A percentile compares a stretch with the other conserved stretches of the same genome.
These are phyloP conservation scores for Zymoseptoria passerinii DNA, from an alignment of 2,329 filamentous ascomycete species.

Conservation along the genomic window DNA sequence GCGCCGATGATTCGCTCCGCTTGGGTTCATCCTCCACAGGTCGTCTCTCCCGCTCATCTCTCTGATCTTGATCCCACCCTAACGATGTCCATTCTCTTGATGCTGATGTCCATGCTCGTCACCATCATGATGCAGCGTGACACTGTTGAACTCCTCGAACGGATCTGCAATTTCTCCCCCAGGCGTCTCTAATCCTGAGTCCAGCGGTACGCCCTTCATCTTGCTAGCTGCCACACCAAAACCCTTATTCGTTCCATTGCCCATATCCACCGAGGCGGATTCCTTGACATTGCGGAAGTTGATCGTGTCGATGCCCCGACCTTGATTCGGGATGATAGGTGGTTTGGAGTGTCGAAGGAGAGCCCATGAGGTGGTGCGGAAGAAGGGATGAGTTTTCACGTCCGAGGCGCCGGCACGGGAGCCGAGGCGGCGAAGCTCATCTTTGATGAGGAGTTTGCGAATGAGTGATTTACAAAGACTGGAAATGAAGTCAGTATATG, in stretches of 20 bases:
- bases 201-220: conserved; percentile 73
- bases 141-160: conserved; percentile 97
- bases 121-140: conserved; percentile 92
- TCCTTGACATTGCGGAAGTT: conserved; percentile 99
- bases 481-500: background rate
- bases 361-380: conserved; percentile 92
- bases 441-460: conserved; percentile 93
- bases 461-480: conserved; percentile 96
- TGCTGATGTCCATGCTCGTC: conserved; percentile 44
- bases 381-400: conserved; percentile 94
- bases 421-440: conserved; percentile 86
- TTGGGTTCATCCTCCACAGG: background rate
- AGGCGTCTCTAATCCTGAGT: conserved; percentile 77
- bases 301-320: conserved; percentile 81
- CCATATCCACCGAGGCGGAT: conserved; percentile 85
- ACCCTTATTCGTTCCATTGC: conserved; percentile 42
- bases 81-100: conserved; percentile 16
- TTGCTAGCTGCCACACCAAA: conserved; percentile 27
- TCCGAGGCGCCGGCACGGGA: conserved; percentile 93
- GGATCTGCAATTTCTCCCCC: conserved; percentile 76
- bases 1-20: background rate
- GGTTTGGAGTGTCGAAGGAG: conserved; percentile 96
- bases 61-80: conserved; percentile 9
- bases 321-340: conserved; percentile 87
- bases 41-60: background rate